Conservation (phyloP, 805 yeast genomes). For the Hanseniaspora mollemarum region DNA sequence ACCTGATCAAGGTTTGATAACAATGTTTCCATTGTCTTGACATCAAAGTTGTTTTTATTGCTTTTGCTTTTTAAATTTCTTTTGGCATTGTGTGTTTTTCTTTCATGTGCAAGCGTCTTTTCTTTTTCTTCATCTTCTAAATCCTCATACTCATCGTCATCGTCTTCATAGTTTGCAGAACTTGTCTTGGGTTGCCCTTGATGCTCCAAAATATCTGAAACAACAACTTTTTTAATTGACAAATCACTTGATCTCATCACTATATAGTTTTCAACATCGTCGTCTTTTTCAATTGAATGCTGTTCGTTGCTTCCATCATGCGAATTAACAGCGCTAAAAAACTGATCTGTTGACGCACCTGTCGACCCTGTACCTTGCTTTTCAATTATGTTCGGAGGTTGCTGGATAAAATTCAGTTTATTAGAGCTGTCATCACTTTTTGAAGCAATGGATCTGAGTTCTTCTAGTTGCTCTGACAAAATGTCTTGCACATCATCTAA, state of each 20-base stretch:
- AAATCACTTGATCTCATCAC: background rate
- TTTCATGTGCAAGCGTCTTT: background rate
- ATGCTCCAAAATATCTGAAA: background rate
- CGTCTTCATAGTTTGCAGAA: background rate
- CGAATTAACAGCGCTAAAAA: slow-evolving; percentile 39
- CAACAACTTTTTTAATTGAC: background rate
- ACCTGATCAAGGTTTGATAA: background rate
- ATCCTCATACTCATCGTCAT: slow-evolving; percentile 14
- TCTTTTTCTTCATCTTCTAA: background rate
- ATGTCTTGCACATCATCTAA: slow-evolving; percentile 21
- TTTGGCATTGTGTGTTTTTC: background rate
- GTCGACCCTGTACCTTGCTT: slow-evolving; percentile 15
- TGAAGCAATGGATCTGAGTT: slow-evolving; percentile 10
- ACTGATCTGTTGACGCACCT: slow-evolving; percentile 34
- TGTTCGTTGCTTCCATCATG: background rate
- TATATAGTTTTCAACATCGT: background rate
- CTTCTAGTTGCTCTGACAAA: slow-evolving; percentile 20
- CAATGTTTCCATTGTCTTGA: background rate
- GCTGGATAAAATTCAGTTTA: background rate
- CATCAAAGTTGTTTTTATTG: slow-evolving; percentile 32
- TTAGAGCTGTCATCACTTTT: background rate
- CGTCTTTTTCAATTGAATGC: background rate
- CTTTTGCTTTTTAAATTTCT: slow-evolving; percentile 35
- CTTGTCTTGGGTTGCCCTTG: background rate
- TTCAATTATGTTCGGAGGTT: background rate